Evolutionary conservation across 331 rosid species (phyloP).

Genomic region (Ulmus americana): DNA sequence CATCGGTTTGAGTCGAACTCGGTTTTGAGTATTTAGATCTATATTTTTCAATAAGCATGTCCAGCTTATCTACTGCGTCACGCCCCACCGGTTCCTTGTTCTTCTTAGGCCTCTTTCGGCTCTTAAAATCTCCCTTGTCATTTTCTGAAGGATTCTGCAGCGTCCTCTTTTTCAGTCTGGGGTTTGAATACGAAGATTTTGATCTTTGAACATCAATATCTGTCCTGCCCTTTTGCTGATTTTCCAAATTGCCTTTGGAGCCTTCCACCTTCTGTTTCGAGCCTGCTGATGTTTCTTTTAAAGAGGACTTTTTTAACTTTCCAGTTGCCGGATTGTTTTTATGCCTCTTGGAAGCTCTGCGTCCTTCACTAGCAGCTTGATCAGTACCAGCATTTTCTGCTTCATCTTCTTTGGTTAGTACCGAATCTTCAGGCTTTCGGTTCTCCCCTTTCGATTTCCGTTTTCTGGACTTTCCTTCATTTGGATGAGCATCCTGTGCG

Average conservation of each 20-base stretch:
- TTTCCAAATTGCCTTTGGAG: conserved; percentile 25
- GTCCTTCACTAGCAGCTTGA: conserved; percentile 29
- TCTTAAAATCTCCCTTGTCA: conserved; percentile 32
- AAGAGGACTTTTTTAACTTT: conserved; percentile 14
- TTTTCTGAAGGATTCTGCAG: conserved; percentile 30
- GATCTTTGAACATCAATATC: conserved; percentile 18
- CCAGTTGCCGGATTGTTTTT: conserved; percentile 34
- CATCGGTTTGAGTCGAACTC: conserved; percentile 35
- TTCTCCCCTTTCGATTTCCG: conserved; percentile 39
- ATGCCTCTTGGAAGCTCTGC: conserved; percentile 38
- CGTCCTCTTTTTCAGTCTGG: conserved; percentile 47
- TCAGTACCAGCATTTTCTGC: conserved; percentile 18
- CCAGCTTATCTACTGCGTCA: conserved; percentile 71
- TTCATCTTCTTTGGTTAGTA: conserved; percentile 24
- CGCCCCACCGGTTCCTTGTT: conserved; percentile 59
- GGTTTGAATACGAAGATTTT: conserved; percentile 21
- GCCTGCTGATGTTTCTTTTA: conserved; percentile 24
- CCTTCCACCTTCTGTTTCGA: conserved; percentile 13
- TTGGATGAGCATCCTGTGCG: conserved; percentile 19
- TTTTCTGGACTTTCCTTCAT: conserved; percentile 35
- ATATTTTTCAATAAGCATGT: conserved; percentile 80
- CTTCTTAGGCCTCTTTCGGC: conserved; percentile 46
- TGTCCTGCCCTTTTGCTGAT: conserved; percentile 27
- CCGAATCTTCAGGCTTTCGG: conserved; percentile 26
- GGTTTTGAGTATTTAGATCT: conserved; percentile 57